Base-by-base conservation (phyloP, 2,329 filamentous ascomycete species). In the Aspergillus pseudoterreus region DNA sequence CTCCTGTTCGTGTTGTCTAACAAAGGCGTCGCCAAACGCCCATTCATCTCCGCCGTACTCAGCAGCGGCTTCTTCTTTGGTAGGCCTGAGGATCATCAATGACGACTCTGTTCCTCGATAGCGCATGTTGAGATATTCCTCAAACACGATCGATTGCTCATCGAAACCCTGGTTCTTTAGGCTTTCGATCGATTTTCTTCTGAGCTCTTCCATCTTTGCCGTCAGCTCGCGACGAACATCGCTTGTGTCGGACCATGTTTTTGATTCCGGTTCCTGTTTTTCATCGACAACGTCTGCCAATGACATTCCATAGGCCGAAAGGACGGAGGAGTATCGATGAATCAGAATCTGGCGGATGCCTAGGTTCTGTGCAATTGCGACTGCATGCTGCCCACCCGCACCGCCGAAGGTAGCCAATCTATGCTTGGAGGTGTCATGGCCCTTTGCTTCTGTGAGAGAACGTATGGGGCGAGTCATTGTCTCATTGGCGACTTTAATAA, bases 291-390 rank as follows among this genome's bases (percentile, higher is more conserved):
- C 90, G 62, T 95, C 90, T 6, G 91, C 91, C 11, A 95, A 73
- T 0, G 90, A 89, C 88, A 96, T 95, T 8, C 91, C 91, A 59
- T 95, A 95, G 0, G 91, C 91, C 1, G 90, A 95, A 0, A 96
- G 78, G 0, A 96, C 88, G 0, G 90, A 95, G 0, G 90, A 95
- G 68, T 95, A 95, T 47, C 87, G 78, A 68, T 95, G 91, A 2
- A 96, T 80, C 2, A 96, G 74, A 32, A 95, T 92, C 65, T 92
- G 88, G 33, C 79, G 81, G 60, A 96, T 90, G 0, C 90, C 90
- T 2, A 96, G 76, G 4, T 86, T 86, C 63, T 90, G 84, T 1
- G 90, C 91, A 59, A 96, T 95, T 1, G 89, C 90, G n/a, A 94
- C 88, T 1, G 91, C 91, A 63, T 96, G 91, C 67, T 96, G 91